Percentiles rank a stretch among this genome's conserved stretches.
These are phyloP conservation scores for Cytospora paraplurivora DNA, from an alignment of 2,329 filamentous ascomycete genomes.

Conservation along the genomic window DNA sequence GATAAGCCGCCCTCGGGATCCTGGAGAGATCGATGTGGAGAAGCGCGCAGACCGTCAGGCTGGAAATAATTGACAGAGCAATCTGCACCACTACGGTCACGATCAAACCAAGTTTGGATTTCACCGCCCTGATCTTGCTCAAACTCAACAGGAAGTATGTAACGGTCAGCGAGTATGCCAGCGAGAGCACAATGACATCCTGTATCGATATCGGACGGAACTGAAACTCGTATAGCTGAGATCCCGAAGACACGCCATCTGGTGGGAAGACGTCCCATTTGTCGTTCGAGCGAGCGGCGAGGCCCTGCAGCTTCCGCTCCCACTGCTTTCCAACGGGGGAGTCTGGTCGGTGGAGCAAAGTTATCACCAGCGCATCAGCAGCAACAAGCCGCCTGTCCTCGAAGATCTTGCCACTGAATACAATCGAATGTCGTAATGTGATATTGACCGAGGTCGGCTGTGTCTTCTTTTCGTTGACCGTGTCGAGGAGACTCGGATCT, in stretches of 20 bases:
- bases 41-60: conserved; percentile 77
- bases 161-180: conserved; percentile 65
- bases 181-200: conserved; percentile 64
- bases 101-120: conserved; percentile 73
- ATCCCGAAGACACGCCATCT: conserved; percentile 55
- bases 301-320: conserved; percentile 58
- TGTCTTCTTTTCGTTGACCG: conserved; percentile 66
- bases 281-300: conserved; percentile 52
- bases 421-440: conserved; percentile 74
- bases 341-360: conserved; percentile 68
- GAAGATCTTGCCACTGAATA: conserved; percentile 81
- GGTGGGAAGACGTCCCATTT: conserved; percentile 68
- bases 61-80: conserved; percentile 72
- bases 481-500: conserved; percentile 66
- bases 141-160: conserved; percentile 69
- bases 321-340: conserved; percentile 66
- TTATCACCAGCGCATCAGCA: conserved; percentile 78
- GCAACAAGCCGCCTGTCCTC: conserved; percentile 67
- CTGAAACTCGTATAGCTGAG: conserved; percentile 75
- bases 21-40: conserved; percentile 74
- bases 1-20: conserved; percentile 74
- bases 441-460: conserved; percentile 70
- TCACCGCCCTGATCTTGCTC: conserved; percentile 71
- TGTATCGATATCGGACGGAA: conserved; percentile 71
- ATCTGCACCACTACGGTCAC: conserved; percentile 72